Conservation (phyloP, 352 stramenopile species). For the Phytophthora uliginosa region DNA sequence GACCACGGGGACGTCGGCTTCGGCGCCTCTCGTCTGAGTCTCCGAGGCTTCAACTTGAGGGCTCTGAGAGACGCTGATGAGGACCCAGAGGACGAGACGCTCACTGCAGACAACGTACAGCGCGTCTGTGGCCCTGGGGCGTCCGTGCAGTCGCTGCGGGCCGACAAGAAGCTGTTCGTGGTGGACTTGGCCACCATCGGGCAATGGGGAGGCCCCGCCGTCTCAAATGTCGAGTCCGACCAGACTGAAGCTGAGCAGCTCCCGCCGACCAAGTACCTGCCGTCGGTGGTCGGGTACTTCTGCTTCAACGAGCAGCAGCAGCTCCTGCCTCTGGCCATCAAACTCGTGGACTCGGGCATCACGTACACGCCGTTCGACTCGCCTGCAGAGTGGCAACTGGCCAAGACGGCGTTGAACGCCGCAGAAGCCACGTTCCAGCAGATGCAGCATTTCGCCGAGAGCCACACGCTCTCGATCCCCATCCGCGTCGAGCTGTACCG, state of each 20-base stretch:
- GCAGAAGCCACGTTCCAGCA: slow-evolving; percentile 59
- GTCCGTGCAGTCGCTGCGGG: slow-evolving; percentile 25
- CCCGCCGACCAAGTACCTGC: slow-evolving; percentile 45
- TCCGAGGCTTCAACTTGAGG: slow-evolving; percentile 58
- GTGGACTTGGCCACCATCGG: slow-evolving; percentile 44
- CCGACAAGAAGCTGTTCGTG: slow-evolving; percentile 45
- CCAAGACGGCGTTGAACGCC: slow-evolving; percentile 59
- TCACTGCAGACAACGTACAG: slow-evolving; percentile 38
- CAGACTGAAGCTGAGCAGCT: neutral
- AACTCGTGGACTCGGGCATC: slow-evolving; percentile 46
- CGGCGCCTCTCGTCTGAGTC: slow-evolving; percentile 47
- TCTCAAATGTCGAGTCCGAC: slow-evolving; percentile 28
- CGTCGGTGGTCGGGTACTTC: slow-evolving; percentile 52
- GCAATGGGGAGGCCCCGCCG: slow-evolving; percentile 31
- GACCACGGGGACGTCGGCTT: slow-evolving; percentile 56
- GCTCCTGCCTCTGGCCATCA: slow-evolving; percentile 57
- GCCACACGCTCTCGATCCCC: slow-evolving; percentile 56
- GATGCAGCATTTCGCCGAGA: slow-evolving; percentile 64
- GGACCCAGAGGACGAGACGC: slow-evolving; percentile 30
- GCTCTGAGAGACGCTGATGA: slow-evolving; percentile 22
- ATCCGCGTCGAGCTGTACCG: slow-evolving; percentile 57
- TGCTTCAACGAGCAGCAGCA: slow-evolving; percentile 43
- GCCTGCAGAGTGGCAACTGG: slow-evolving; percentile 53
- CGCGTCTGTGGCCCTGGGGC: slow-evolving; percentile 38
- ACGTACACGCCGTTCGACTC: slow-evolving; percentile 60